These are phyloP conservation scores for Wickerhamiella sorbophila DNA, from an alignment of 805 yeast species.

Conservation along the genomic window DNA sequence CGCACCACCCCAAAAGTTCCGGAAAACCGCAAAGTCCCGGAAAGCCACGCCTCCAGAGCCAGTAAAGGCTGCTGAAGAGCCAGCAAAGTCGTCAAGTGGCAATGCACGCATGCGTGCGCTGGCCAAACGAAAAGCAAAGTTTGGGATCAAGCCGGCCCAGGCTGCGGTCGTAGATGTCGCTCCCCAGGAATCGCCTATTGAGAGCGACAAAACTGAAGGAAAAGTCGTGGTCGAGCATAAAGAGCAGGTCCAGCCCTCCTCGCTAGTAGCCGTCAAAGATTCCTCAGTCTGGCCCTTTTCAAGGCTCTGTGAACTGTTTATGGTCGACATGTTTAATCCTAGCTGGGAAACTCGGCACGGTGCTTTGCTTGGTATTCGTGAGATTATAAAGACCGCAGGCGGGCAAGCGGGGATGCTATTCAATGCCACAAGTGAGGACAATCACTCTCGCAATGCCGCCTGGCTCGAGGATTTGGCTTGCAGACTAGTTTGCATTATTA, in stretches of 20 bases:
- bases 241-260: conserved; percentile 41
- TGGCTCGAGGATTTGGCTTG: conserved; percentile 83
- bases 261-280: conserved; percentile 54
- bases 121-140: conserved; percentile 84
- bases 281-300: conserved; percentile 85
- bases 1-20: conserved; percentile 14
- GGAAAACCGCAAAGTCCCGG: conserved; percentile 6
- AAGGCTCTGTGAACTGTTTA: conserved; percentile 71
- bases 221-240: conserved; percentile 76
- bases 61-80: conserved; percentile 7
- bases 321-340: conserved; percentile 68
- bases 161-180: conserved; percentile 26
- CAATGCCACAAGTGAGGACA: conserved; percentile 47
- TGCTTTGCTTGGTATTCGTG: conserved; percentile 83
- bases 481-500: conserved; percentile 69
- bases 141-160: conserved; percentile 23
- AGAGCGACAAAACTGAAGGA: conserved; percentile 26
- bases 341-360: conserved; percentile 96
- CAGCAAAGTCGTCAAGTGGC: conserved; percentile 14
- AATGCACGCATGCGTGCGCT: conserved; percentile 70
- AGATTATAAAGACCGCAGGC: conserved; percentile 70
- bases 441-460: conserved; percentile 45
- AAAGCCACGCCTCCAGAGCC: conserved; percentile 8
- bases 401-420: conserved; percentile 68
- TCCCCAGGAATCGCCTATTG: conserved; percentile 18